Base-by-base conservation (phyloP, 2,329 filamentous ascomycete species). In the Pseudogymnoascus sp. region DNA sequence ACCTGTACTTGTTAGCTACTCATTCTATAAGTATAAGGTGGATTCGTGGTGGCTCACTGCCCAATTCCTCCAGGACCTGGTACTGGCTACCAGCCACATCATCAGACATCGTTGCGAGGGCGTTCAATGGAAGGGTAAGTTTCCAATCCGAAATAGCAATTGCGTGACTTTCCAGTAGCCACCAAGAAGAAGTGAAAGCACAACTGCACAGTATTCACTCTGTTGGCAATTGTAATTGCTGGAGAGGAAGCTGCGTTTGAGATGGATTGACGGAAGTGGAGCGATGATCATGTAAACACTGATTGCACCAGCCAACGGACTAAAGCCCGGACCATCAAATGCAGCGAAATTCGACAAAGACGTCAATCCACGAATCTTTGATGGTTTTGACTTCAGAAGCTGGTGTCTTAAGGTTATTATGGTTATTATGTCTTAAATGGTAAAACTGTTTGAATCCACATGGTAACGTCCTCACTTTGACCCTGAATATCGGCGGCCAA, bases 41-140 rank as follows among this genome's bases (percentile, higher is more conserved):
- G 11, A 13, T 33, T 29, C 31, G 26, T 35, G 57, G 58, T 64
- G 41, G 85, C 90, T 79, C 79, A 95, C 92, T 92, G 71, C 93
- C 93, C 70, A 97, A 82, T 79, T 97, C 94, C 80, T 97, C 93
- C 70, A 97, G 83, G 74, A 97, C 89, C 77, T 96, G 90, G 76
- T 96, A 99, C 73, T 90, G 88, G 71, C 87, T 86, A 69, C 92
- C 89, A 79, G 95, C 87, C 57, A 36, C 81, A 75, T 84, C 82
- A 73, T 81, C 79, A 40, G 79, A 79, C 83, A 85, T 84, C 63
- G 68, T 63, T 54, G 47, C 47, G 29, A 54, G 29, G 47, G 47
- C 15, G 37, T 60, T 47, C 26, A n/a, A 13, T 15, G 21, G 29
- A 59, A 61, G 47, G 15, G 44, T 40, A 35, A 61, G 50, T 15